Evolutionary conservation across 495 filamentous ascomycete genomes (phyloP), one percentile per base, ranked within the genome.

Genomic region (Daldinia grandis): DNA sequence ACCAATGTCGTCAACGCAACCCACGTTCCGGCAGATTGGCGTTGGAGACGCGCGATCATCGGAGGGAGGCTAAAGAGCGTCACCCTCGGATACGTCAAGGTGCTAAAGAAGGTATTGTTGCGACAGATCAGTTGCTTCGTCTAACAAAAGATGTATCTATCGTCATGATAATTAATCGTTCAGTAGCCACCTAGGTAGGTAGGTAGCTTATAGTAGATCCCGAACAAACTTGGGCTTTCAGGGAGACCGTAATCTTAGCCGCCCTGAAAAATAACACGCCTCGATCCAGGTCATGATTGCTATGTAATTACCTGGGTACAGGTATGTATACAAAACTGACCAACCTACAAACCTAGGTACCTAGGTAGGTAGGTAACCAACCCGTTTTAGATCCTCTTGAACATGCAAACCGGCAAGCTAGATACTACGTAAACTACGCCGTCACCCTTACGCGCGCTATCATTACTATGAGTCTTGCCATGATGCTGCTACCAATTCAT

Each of bases 1-100:
- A 38, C 64, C 64, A 30, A 27, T 56, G 56, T 44, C 25, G 57
- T 64, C 69, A 15, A 57, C 60, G 69, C 60, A 65, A 19, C 19
- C 24, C 25, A 57, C 21, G 49, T 19, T 72, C 64, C 69, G 64
- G 10, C 30, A 30, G 28, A 54, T 64, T 21, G 28, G 38, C 19
- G 15, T 60, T 33, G 24, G 37, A 62, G 21, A 63, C 27, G 30
- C 30, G 63, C 47, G 50, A 58, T 33, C 8, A 0, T 47, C 37
- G 0, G 47, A 19, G n/a, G n/a, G 54, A 42, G 59, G 54, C 54
- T 64, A 64, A 54, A 60, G n/a, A 27, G 17, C 42, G 25, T 49
- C 5, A 5, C 35, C 19, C 24, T 37, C 25, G 4, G 10, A 28
- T 19, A 55, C 28, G 10, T 4, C 9, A 14, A 10, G 49, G 27